These are phyloP conservation scores for Cenchrus fungigraminus DNA, from an alignment of 176 grass and related monocot genomes.

Conservation along the genomic window DNA sequence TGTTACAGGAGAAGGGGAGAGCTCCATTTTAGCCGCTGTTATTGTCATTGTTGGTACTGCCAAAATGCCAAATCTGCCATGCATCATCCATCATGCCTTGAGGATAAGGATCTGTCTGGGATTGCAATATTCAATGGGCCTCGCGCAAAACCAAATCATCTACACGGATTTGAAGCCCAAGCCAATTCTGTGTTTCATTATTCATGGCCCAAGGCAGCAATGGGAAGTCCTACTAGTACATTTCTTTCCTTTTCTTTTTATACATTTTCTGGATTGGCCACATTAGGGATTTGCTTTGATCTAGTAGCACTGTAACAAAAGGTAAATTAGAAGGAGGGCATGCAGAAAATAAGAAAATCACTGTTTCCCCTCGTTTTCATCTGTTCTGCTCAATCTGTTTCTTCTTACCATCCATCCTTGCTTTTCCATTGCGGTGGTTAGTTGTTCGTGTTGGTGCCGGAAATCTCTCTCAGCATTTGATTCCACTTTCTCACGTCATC, in stretches of 20 bases:
- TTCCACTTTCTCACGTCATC: conserved; percentile 22
- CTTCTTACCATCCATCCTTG: neutral
- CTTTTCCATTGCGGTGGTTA: neutral
- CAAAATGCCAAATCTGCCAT: no score
- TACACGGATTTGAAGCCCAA: no score
- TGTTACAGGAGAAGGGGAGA: no score
- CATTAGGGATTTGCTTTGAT: neutral
- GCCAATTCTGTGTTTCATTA: no score
- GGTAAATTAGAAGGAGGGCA: neutral
- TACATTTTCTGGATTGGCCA: neutral
- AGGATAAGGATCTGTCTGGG: no score
- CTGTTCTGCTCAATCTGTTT: neutral
- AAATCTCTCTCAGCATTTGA: neutral
- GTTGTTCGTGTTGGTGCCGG: conserved; percentile 13
- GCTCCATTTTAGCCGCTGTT: no score
- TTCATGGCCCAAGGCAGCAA: no score
- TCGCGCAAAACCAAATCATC: no score
- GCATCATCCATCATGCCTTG: no score
- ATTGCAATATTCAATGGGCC: no score
- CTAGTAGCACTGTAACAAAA: neutral
- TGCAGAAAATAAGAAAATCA: neutral
- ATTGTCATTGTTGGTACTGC: no score
- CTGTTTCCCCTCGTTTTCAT: neutral
- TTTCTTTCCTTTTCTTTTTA: neutral
- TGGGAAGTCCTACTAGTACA: no score